Evolutionary conservation across 306 rosid species (phyloP), one percentile per base, ranked within the genome.

Genomic region (Lagenaria siceraria): DNA sequence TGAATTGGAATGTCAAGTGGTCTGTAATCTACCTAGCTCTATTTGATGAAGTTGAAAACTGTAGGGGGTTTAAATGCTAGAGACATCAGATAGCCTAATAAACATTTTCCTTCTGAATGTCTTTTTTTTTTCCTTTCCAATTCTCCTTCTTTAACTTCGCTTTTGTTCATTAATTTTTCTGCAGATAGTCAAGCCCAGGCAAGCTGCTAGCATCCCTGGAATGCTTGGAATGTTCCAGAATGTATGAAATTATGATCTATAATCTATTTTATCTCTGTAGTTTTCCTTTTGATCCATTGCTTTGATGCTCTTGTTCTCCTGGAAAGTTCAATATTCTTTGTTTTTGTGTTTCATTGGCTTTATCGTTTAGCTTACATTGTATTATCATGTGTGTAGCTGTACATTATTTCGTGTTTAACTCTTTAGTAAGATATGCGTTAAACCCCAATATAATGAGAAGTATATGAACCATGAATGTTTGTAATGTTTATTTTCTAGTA

Each of bases 141-240:
- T 25, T 10, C 72, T 62, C 27, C 76, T 13, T 54, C 51, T 22
- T 55, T 70, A 72, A 38, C 51, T 24, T 52, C 43, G 36, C n/a
- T 36, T 54, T 14, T 55, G 46, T 62, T 59, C 29, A 64, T 59
- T 58, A 55, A 43, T 84, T 86, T 38, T 54, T 5, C 18, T 82
- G 90, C 96, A 96, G 99, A 89, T 96, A 78, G 99, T 96, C 86
- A 90, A 90, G 90, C 99, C 99, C 75, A 86, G 98, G 81, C 99
- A 96, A 84, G 98, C 99, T 80, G 99, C 99, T 80, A 96, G 99
- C 84, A 92, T 96, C 69, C 99, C 98, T 48, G 98, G 99, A 80
- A 96, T 96, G 99, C 96, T 96, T 22, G 97, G 96, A 82, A 90
- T 96, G 97, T 92, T 96, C 86, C 98, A 92, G 86, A 89, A 87